Percentiles rank a stretch among this genome's conserved stretches.
phyloP scores from a whole-genome alignment of 768 basidiomycete species.

The Lyophyllum semitale region DNA sequence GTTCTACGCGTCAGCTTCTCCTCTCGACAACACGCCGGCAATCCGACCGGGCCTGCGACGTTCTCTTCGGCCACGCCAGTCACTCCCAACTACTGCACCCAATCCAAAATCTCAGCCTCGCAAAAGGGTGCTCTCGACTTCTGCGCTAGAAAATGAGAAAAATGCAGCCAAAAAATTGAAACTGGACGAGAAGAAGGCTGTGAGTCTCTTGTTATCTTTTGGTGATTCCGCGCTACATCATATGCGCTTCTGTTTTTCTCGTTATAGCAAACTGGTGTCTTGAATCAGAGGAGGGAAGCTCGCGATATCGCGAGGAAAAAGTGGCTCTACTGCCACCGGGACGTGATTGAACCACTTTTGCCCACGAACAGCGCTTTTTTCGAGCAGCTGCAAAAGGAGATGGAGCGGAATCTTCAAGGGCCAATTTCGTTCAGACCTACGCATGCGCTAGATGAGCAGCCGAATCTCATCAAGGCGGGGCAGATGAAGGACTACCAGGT shows the following conservation, averaged over 20 bases:
- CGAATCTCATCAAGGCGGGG: constrained; percentile 51
- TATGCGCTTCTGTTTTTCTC: no score
- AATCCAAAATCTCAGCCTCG: neutral
- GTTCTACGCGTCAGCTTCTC: constrained; percentile 6
- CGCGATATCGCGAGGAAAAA: constrained; percentile 43
- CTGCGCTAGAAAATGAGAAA: constrained; percentile 19
- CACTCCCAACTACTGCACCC: neutral
- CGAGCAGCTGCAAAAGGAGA: constrained; percentile 30
- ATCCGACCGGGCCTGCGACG: constrained; percentile 6
- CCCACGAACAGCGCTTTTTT: constrained; percentile 40
- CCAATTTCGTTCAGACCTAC: constrained; percentile 32
- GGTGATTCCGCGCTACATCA: neutral
- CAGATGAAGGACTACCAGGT: constrained; percentile 76
- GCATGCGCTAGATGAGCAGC: constrained; percentile 46
- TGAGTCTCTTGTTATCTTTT: constrained; percentile 16
- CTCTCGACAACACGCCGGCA: neutral
- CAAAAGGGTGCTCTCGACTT: constrained; percentile 19
- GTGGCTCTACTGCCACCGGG: constrained; percentile 47
- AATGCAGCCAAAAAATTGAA: constrained; percentile 28
- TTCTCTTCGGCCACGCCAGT: constrained; percentile 16
- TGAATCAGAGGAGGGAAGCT: constrained; percentile 35
- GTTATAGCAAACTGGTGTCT: constrained; percentile 39
- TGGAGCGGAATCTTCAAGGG: constrained; percentile 17
- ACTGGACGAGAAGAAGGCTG: constrained; percentile 41
- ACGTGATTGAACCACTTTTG: constrained; percentile 49